Evolutionary conservation across 1,284 basidiomycete genomes (phyloP), one percentile per base, ranked within the genome.

Genomic region (Kwoniella shivajii): DNA sequence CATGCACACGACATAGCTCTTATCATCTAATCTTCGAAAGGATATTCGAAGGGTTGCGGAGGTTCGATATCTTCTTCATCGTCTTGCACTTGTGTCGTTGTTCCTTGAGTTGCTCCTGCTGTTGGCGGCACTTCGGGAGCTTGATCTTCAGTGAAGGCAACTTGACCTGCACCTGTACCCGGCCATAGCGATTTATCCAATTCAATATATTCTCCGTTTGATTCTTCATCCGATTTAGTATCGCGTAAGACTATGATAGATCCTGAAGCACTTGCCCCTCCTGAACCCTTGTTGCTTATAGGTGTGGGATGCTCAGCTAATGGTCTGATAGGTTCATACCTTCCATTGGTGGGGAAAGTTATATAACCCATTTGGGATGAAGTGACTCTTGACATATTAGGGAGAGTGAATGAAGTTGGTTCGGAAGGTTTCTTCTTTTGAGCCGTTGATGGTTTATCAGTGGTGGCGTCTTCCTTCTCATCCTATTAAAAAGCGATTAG

Each of bases 331-430:
- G 95, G 94, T 60, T 89, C 86, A 76, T 92, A 98, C 51, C 92
- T 85, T 18, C 85, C 82, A 10, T 88, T 86, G 1, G 81, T 54
- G 0, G 92, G 86, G 84, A 97, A 96, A 42, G 63, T 56, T 70
- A 99, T 85, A 77, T 89, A 87, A 20, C 86, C 82, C 31, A 96
- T 81, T 77, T 99, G 96, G 0, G 88, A 85, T 16, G 95, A 92
- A 0, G 90, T 93, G 18, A 98, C 92, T 50, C 96, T 88, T 13
- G 93, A 90, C 72, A 97, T 88, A 81, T 99, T 99, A 29, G 85
- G 80, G 16, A 94, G 80, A 56, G 81, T 84, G 77, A 95, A 91
- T 13, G 83, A 89, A 1, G 83, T 79, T 0, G 90, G 86, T 71
- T 98, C 94, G 39, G 79, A 70, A 73, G 87, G 88, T 69, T 87